These are phyloP conservation scores for Lachnellula cervina DNA, from an alignment of 2,329 filamentous ascomycete species.

Conservation along the genomic window DNA sequence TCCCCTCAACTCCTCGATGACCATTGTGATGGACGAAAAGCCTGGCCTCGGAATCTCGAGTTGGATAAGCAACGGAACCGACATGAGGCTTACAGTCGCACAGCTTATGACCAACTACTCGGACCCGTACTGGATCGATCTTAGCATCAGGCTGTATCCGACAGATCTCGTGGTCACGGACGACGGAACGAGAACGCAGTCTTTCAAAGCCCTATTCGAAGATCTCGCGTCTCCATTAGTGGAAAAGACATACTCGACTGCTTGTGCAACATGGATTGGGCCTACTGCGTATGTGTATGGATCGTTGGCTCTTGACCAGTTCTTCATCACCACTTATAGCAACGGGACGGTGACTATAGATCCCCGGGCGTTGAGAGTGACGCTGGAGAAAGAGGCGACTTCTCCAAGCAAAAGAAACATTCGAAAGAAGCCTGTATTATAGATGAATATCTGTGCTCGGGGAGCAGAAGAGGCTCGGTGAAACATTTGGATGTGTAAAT, in stretches of 20 bases:
- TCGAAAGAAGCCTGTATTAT: conserved; percentile 29
- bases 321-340: conserved; percentile 1
- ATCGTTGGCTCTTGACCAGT: conserved; percentile 4
- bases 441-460: not conserved
- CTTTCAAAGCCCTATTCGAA: conserved; percentile 6
- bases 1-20: not conserved
- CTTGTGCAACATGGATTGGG: conserved; percentile 8
- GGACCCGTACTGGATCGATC: not conserved
- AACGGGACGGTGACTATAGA: conserved; percentile 4
- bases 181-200: conserved; percentile 1
- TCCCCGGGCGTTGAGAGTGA: conserved; percentile 4
- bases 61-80: conserved; percentile 14
- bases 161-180: conserved; percentile 2
- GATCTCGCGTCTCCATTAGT: not conserved
- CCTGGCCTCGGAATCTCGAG: conserved; percentile 5
- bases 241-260: conserved; percentile 2
- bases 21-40: not conserved
- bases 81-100: conserved; percentile 1
- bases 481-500: no score
- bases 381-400: conserved; percentile 31
- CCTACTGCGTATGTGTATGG: conserved; percentile 4
- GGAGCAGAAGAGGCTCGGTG: no score
- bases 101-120: not conserved
- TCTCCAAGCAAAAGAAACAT: conserved; percentile 47
- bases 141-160: conserved; percentile 5